Conservation (phyloP, 805 yeast species). For the Metschnikowia similis region DNA sequence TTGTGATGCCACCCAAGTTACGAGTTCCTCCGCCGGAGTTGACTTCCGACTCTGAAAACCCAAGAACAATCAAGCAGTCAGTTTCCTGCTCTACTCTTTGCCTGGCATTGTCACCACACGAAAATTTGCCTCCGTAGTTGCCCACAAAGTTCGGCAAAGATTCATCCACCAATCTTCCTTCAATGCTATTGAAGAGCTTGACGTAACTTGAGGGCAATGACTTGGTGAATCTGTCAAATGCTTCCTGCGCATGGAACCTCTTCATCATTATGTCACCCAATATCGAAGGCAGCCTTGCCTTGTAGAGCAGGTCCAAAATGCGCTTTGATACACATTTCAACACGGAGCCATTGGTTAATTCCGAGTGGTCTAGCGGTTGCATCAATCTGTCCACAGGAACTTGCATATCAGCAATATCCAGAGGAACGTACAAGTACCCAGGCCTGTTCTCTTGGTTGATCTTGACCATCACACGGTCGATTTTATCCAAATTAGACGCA, state of each 20-base stretch:
- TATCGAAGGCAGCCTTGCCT: constrained; percentile 56
- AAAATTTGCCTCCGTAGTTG: constrained; percentile 60
- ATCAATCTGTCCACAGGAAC: constrained; percentile 22
- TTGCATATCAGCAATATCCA: constrained; percentile 52
- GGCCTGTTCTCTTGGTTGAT: constrained; percentile 64
- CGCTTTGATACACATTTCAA: constrained; percentile 21
- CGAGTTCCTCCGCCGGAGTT: constrained; percentile 24
- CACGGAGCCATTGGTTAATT: constrained; percentile 12
- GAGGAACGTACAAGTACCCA: constrained; percentile 76
- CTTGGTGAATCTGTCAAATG: constrained; percentile 48
- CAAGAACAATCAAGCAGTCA: constrained; percentile 69
- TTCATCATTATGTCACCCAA: constrained; percentile 68
- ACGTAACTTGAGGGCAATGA: constrained; percentile 32
- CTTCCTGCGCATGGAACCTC: constrained; percentile 48
- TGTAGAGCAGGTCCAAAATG: constrained; percentile 50
- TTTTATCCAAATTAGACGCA: constrained; percentile 40
- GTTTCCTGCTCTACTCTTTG: constrained; percentile 38
- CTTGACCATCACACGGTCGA: constrained; percentile 61
- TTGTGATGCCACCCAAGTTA: constrained; percentile 20
- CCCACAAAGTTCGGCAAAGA: constrained; percentile 62
- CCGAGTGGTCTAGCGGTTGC: constrained; percentile 13
- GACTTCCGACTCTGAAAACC: constrained; percentile 46
- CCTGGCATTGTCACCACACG: constrained; percentile 24
- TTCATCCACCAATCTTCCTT: constrained; percentile 77
- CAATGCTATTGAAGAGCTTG: constrained; percentile 53